phyloP scores from a whole-genome alignment of 768 basidiomycete species.

The Suillus bovinus region DNA sequence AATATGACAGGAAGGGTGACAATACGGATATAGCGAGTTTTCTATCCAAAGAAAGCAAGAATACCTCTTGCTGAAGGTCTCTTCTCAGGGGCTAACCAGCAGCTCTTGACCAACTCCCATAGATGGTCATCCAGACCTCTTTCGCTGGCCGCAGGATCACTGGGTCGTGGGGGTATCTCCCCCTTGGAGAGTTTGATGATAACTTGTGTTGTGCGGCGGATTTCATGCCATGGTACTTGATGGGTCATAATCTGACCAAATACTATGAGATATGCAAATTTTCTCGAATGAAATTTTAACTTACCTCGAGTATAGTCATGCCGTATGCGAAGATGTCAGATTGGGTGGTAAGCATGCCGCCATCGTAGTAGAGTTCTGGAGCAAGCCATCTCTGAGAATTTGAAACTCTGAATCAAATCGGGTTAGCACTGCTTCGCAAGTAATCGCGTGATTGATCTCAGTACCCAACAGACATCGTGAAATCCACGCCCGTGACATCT shows the following conservation, averaged over 20 bases:
- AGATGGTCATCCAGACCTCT: slow-evolving; percentile 48
- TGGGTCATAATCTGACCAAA: slow-evolving; percentile 51
- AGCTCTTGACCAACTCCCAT: slow-evolving; percentile 43
- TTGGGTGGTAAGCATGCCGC: slow-evolving; percentile 45
- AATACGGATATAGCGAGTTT: neutral
- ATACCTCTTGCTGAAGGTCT: slow-evolving; percentile 45
- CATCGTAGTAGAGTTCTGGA: slow-evolving; percentile 53
- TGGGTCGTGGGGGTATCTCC: slow-evolving; percentile 45
- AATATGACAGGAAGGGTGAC: too few relatives aligned
- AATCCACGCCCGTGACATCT: slow-evolving; percentile 56
- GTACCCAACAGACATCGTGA: slow-evolving; percentile 46
- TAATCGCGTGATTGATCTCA: neutral
- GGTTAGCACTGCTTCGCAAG: neutral
- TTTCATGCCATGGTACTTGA: slow-evolving; percentile 48
- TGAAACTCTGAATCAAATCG: slow-evolving; percentile 24
- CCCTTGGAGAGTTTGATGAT: slow-evolving; percentile 44
- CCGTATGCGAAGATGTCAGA: slow-evolving; percentile 57
- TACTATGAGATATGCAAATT: slow-evolving; percentile 4
- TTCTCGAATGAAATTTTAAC: neutral
- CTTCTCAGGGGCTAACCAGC: slow-evolving; percentile 40
- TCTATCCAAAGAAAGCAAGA: slow-evolving; percentile 17
- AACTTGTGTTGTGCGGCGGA: slow-evolving; percentile 53
- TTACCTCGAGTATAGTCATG: slow-evolving; percentile 60
- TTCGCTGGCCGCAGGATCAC: slow-evolving; percentile 30
- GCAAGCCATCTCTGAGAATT: slow-evolving; percentile 50